Conservation (phyloP, 768 basidiomycete genomes). For the Boletus edulis region DNA sequence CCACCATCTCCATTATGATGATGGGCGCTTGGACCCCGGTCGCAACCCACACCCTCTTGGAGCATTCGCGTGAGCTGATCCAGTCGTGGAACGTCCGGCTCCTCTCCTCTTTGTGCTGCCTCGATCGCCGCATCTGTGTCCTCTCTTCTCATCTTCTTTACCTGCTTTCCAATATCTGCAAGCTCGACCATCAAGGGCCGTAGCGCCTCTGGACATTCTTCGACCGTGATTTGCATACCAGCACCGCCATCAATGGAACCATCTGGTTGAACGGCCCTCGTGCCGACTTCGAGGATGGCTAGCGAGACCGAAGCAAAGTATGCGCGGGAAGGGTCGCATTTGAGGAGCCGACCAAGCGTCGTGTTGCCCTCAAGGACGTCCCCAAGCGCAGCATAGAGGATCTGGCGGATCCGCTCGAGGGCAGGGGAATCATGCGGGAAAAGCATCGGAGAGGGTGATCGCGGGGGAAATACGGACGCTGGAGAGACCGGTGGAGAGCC, state of each 20-base stretch:
- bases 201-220: slow-evolving; percentile 60
- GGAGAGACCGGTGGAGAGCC: slow-evolving; percentile 16
- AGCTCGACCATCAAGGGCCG: slow-evolving; percentile 73
- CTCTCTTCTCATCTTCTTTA: slow-evolving; percentile 46
- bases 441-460: slow-evolving; percentile 50
- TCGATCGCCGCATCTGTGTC: slow-evolving; percentile 56
- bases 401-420: slow-evolving; percentile 81
- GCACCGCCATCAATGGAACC: slow-evolving; percentile 50
- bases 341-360: slow-evolving; percentile 53
- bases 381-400: slow-evolving; percentile 77
- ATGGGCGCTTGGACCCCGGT: slow-evolving; percentile 5
- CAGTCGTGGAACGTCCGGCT: slow-evolving; percentile 43
- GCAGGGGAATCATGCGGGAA: slow-evolving; percentile 40
- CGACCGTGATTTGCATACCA: slow-evolving; percentile 53
- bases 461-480: slow-evolving; percentile 34
- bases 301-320: slow-evolving; percentile 77
- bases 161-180: slow-evolving; percentile 49
- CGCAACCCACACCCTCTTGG: slow-evolving; percentile 54
- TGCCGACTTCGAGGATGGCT: slow-evolving; percentile 69
- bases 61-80: slow-evolving; percentile 60
- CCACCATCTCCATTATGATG: slow-evolving; percentile 6
- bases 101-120: slow-evolving; percentile 31
- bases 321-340: slow-evolving; percentile 64
- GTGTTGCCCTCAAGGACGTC: slow-evolving; percentile 60
- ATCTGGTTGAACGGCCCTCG: slow-evolving; percentile 43